Conservation (phyloP, 352 stramenopile genomes). For the Phytopythium litorale region DNA sequence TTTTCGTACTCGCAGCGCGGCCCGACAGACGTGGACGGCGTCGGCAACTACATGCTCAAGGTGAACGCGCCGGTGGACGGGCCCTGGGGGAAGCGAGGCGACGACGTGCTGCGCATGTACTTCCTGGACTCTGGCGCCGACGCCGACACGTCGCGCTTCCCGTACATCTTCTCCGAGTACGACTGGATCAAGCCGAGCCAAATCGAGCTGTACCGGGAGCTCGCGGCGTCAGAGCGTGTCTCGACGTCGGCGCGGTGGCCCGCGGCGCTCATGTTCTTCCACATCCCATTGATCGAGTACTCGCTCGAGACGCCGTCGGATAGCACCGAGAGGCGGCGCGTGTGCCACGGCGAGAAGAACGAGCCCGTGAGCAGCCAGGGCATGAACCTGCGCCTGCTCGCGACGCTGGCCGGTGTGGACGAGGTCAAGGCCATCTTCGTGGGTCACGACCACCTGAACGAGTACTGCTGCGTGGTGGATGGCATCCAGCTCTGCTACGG, state of each 20-base stretch:
- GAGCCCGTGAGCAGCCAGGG: conserved; percentile 22
- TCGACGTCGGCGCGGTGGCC: conserved; percentile 10
- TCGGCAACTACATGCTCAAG: conserved; percentile 63
- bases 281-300: conserved; percentile 60
- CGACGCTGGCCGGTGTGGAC: conserved; percentile 32
- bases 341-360: conserved; percentile 20
- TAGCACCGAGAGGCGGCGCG: not conserved
- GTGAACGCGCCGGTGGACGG: conserved; percentile 35
- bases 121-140: conserved; percentile 53
- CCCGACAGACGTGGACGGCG: conserved; percentile 37
- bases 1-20: conserved; percentile 49
- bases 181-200: conserved; percentile 50
- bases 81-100: conserved; percentile 26
- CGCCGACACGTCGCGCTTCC: conserved; percentile 25
- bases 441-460: conserved; percentile 58
- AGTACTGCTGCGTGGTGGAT: conserved; percentile 48
- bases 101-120: conserved; percentile 61
- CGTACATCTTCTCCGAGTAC: conserved; percentile 23
- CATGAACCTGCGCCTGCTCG: conserved; percentile 34
- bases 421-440: conserved; percentile 61
- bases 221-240: conserved; percentile 13
- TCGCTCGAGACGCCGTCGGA: conserved; percentile 17
- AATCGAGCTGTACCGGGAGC: conserved; percentile 34
- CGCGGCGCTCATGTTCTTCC: conserved; percentile 56
- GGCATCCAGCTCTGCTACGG: conserved; percentile 56